A percentile compares a stretch with the other conserved stretches of the same genome.
Evolutionary conservation across 1,284 basidiomycete species (phyloP).

Genomic region (Xerocomus tenax): DNA sequence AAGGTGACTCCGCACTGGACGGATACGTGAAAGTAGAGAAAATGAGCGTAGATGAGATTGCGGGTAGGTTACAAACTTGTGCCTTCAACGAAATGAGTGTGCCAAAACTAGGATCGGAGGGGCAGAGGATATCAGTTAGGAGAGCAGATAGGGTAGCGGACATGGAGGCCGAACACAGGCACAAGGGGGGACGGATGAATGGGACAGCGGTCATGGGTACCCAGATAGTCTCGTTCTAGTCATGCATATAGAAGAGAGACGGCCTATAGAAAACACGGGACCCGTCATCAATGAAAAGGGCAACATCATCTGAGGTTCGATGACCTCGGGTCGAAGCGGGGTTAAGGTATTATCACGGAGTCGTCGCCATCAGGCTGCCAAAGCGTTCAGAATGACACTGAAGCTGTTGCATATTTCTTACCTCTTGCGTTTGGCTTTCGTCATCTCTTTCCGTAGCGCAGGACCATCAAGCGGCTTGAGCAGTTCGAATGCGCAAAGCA

Average conservation of each 20-base stretch:
- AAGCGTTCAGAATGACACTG: constrained; percentile 7
- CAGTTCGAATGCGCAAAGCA: constrained; percentile 95
- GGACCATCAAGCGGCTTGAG: constrained; percentile 94
- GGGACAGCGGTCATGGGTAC: constrained; percentile 14
- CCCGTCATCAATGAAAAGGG: constrained; percentile 9
- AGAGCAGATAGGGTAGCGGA: constrained; percentile 23
- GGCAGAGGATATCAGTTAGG: constrained; percentile 27
- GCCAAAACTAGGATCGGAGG: constrained; percentile 16
- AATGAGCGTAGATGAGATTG: constrained; percentile 30
- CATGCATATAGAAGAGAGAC: constrained; percentile 22
- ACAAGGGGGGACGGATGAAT: constrained; percentile 10
- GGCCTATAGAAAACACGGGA: constrained; percentile 18
- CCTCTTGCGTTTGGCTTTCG: constrained; percentile 96
- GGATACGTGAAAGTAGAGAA: constrained; percentile 20
- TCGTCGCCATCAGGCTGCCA: constrained; percentile 29
- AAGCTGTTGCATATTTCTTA: constrained; percentile 24
- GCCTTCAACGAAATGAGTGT: constrained; percentile 26
- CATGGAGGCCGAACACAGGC: constrained; percentile 11
- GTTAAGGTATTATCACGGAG: constrained; percentile 20
- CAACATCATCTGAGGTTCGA: constrained; percentile 4
- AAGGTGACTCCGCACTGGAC: constrained; percentile 9
- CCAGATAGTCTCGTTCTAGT: constrained; percentile 26
- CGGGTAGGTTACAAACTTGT: constrained; percentile 29
- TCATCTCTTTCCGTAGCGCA: constrained; percentile 97
- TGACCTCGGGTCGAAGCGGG: constrained; percentile 2